A percentile compares a stretch with the other conserved stretches of the same genome.
Evolutionary conservation across 257 asterid species (phyloP).

Genomic region (Rehmannia glutinosa): DNA sequence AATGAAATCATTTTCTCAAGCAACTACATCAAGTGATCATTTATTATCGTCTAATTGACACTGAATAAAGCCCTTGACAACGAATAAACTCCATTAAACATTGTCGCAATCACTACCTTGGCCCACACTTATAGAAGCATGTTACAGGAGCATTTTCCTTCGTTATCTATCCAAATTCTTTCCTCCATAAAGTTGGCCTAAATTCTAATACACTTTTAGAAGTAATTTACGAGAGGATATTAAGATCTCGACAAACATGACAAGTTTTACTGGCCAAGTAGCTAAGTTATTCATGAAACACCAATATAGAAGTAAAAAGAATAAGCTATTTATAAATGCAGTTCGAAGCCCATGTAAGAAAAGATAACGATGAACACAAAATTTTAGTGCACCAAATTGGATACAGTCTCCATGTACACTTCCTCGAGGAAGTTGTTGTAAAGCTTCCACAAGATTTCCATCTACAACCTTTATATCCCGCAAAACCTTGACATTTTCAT

Average conservation of each 20-base stretch:
- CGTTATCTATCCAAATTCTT: no score
- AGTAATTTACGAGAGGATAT: neutral
- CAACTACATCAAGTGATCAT: neutral
- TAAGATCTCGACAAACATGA: neutral
- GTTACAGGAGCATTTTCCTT: no score
- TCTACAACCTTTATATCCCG: constrained; percentile 78
- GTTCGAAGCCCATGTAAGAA: constrained; percentile 6
- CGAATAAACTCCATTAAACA: neutral
- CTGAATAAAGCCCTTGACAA: neutral
- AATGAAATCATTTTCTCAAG: constrained; percentile 1
- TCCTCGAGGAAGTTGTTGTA: constrained; percentile 81
- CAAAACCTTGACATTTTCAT: constrained; percentile 77
- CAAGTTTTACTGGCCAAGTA: neutral
- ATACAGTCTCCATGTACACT: constrained; percentile 84
- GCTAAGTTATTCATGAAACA: no score
- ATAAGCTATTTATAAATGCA: neutral
- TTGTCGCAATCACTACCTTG: neutral
- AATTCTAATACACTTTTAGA: no score
- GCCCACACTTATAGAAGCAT: no score
- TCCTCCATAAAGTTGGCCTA: no score
- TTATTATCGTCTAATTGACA: neutral
- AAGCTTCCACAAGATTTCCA: constrained; percentile 66
- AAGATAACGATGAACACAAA: neutral
- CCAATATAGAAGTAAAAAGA: constrained; percentile 1
- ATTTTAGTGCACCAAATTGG: constrained; percentile 29